Conservation (phyloP, 1,139 yeast species). For the Casaregolazyma lundiana region DNA sequence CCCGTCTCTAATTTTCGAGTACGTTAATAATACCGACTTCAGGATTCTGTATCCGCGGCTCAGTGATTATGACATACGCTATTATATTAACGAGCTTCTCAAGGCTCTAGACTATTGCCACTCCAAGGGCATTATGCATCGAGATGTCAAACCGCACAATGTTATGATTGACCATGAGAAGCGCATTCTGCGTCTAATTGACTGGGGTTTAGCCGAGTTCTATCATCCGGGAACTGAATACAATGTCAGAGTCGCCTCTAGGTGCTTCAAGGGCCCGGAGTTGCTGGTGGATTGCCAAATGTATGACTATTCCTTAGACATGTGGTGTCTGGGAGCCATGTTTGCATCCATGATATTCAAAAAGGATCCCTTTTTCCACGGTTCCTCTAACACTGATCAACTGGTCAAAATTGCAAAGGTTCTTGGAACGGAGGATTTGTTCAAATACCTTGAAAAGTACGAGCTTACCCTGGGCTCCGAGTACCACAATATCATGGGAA, state of each 20-base stretch:
- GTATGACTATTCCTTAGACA: constrained; percentile 90
- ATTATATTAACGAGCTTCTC: constrained; percentile 81
- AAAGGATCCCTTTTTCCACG: constrained; percentile 97
- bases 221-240: constrained; percentile 93
- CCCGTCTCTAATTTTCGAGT: constrained; percentile 90
- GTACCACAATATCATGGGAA: constrained; percentile 71
- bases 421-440: constrained; percentile 82
- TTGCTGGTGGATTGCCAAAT: constrained; percentile 86
- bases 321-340: constrained; percentile 98
- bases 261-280: constrained; percentile 98
- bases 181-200: constrained; percentile 72
- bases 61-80: constrained; percentile 75
- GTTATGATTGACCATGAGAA: constrained; percentile 93
- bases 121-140: constrained; percentile 97
- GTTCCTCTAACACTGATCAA: constrained; percentile 94
- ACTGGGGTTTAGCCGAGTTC: constrained; percentile 98
- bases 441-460: constrained; percentile 69
- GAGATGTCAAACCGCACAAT: constrained; percentile 98
- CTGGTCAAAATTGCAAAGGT: constrained; percentile 91
- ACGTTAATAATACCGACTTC: constrained; percentile 85
- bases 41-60: constrained; percentile 89
- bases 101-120: constrained; percentile 91
- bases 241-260: constrained; percentile 96
- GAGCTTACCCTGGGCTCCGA: constrained; percentile 72
- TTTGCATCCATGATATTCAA: constrained; percentile 94